Percentiles rank a stretch among this genome's conserved stretches.
These are phyloP conservation scores for Macaranga tanarius DNA, from an alignment of 441 rosid genomes.

Conservation along the genomic window DNA sequence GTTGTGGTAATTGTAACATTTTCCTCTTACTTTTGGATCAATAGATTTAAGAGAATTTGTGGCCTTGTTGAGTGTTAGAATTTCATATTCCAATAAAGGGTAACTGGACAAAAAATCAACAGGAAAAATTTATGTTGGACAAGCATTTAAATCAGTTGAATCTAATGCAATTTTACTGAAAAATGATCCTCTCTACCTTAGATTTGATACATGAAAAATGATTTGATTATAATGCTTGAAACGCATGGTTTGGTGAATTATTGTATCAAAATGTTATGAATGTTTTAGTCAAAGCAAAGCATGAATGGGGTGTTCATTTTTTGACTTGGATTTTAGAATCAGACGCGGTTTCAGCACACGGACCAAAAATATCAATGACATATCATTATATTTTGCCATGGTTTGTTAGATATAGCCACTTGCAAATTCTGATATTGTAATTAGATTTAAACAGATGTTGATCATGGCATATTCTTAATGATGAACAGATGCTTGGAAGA, in stretches of 20 bases:
- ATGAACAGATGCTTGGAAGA: conserved; percentile 74
- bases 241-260: neutral
- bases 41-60: too few species aligned
- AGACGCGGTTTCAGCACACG: neutral
- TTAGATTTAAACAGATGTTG: neutral
- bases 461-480: neutral
- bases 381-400: neutral
- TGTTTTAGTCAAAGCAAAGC: neutral
- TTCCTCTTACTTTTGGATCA: too few species aligned
- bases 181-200: neutral
- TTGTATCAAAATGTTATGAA: neutral
- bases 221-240: too few species aligned
- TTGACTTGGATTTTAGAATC: neutral
- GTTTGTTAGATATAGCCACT: too few species aligned
- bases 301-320: neutral
- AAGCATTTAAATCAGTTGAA: too few species aligned
- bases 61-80: too few species aligned
- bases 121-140: too few species aligned
- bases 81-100: too few species aligned
- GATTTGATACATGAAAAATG: too few species aligned
- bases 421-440: too few species aligned
- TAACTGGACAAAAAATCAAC: too few species aligned
- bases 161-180: too few species aligned
- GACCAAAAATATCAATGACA: neutral
- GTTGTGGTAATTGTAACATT: neutral